A percentile compares a stretch with the other conserved stretches of the same genome.
These are phyloP conservation scores for Conticribra weissflogii DNA, from an alignment of 108 stramenopile species.

Conservation along the genomic window DNA sequence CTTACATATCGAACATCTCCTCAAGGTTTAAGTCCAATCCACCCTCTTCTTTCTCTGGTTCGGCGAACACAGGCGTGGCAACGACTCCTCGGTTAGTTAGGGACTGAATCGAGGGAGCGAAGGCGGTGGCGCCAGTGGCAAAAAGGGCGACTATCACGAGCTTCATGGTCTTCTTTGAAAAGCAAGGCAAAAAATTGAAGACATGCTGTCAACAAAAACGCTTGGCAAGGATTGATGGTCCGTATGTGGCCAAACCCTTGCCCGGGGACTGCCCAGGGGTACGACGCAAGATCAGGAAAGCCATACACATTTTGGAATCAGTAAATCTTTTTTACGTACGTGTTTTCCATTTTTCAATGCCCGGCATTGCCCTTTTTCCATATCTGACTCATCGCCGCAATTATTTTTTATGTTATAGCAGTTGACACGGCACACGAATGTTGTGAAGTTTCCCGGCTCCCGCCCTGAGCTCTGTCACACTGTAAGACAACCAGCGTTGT, in stretches of 20 bases:
- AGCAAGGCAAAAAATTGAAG: neutral
- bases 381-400: neutral
- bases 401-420: neutral
- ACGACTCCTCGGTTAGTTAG: slow-evolving; percentile 5
- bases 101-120: slow-evolving; percentile 45
- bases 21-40: slow-evolving; percentile 79
- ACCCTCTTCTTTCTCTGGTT: slow-evolving; percentile 59
- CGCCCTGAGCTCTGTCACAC: too few species aligned
- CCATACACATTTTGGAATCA: neutral
- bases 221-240: too few species aligned
- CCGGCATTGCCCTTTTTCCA: neutral
- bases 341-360: neutral
- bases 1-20: slow-evolving; percentile 81
- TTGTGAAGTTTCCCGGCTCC: too few species aligned
- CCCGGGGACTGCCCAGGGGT: neutral
- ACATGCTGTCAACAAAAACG: neutral
- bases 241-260: too few species aligned
- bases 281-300: neutral
- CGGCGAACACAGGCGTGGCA: slow-evolving; percentile 43
- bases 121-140: slow-evolving; percentile 47
- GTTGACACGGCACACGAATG: neutral
- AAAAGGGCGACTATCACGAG: slow-evolving; percentile 39
- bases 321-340: neutral
- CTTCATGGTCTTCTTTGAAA: slow-evolving; percentile 49
- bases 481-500: too few species aligned